Percentiles rank a stretch among this genome's conserved stretches.
Conservation (phyloP, 2,329 filamentous ascomycete genomes). For the Penicillium polonicum region DNA sequence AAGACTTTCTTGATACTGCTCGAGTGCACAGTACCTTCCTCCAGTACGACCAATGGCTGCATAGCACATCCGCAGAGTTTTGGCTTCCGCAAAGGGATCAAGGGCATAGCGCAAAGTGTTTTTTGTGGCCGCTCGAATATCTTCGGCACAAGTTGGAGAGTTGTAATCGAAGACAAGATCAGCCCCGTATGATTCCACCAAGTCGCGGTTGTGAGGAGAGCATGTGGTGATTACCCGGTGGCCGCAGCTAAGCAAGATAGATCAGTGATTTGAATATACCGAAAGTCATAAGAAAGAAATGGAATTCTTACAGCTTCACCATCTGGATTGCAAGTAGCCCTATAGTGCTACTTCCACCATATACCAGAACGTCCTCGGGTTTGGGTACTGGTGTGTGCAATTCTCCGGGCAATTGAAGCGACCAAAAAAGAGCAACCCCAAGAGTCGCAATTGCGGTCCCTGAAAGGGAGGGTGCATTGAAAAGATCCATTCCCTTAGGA, state of each 20-base stretch:
- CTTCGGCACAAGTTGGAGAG: conserved; percentile 29
- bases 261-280: not conserved
- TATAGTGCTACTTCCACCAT: conserved; percentile 24
- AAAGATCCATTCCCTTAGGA: conserved; percentile 11
- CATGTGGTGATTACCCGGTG: conserved; percentile 38
- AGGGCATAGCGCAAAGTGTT: conserved; percentile 30
- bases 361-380: conserved; percentile 18
- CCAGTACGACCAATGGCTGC: conserved; percentile 23
- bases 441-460: conserved; percentile 25
- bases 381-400: conserved; percentile 10
- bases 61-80: conserved; percentile 21
- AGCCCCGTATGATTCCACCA: conserved; percentile 37
- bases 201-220: conserved; percentile 34
- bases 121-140: conserved; percentile 34
- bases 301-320: conserved; percentile 19
- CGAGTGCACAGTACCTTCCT: conserved; percentile 24
- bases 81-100: conserved; percentile 24
- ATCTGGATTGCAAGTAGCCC: conserved; percentile 26
- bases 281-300: not conserved
- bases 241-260: conserved; percentile 17
- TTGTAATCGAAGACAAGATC: conserved; percentile 40
- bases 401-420: conserved; percentile 20
- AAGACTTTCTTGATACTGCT: conserved; percentile 23
- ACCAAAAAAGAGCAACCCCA: conserved; percentile 26
- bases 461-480: conserved; percentile 14